Base-by-base conservation (phyloP, 108 stramenopile species). In the Poteriospumella lacustris region DNA sequence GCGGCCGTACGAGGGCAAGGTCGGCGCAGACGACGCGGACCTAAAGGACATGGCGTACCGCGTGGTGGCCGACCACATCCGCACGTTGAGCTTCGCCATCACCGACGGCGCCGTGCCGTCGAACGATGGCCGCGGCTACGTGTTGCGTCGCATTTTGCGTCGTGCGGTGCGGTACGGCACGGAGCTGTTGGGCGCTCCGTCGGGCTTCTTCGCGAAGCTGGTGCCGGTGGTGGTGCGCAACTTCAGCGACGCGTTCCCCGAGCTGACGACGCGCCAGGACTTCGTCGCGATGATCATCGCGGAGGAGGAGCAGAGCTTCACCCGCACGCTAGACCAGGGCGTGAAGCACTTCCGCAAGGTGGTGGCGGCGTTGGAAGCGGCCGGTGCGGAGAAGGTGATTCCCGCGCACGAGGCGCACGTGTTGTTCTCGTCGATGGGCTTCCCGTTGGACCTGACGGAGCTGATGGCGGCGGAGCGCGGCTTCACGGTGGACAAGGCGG, bases 1-100 rank as follows among this genome's bases (percentile, higher is more conserved):
- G n/a, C 76, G 89, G 9, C 86, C 93, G 0, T 99, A 99, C 78
- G 69, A 82, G 1, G 96, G 96, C 67, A 92, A 94, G 83, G 83
- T 99, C 60, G 97, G 92, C 38, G 79, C 60, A 29, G 94, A 94
- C 26, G 98, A 99, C 83, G 78, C 69, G 1, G 95, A 87, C 43
- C 92, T 84, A 84, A 82, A 90, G 43, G 98, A 99, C 83, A 99
- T 96, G 94, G 98, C 98, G 72, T 99, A 99, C 88, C 90, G 98
- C 42, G 98, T 96, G 36, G 93, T 97, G 39, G 98, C 98, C 44
- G 98, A 99, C 89, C 98, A 99, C 86, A 91, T 96, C 62, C 93
- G 98, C 42, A 97, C 96, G 0, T 80, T 99, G 68, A 81, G 76
- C 15, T 95, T 97, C 82, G 96, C 98, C 82, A 97, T 97, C 87